These are phyloP conservation scores for Odonthalia washingtoniensis DNA, from an alignment of 31 red algal species.

Conservation along the genomic window DNA sequence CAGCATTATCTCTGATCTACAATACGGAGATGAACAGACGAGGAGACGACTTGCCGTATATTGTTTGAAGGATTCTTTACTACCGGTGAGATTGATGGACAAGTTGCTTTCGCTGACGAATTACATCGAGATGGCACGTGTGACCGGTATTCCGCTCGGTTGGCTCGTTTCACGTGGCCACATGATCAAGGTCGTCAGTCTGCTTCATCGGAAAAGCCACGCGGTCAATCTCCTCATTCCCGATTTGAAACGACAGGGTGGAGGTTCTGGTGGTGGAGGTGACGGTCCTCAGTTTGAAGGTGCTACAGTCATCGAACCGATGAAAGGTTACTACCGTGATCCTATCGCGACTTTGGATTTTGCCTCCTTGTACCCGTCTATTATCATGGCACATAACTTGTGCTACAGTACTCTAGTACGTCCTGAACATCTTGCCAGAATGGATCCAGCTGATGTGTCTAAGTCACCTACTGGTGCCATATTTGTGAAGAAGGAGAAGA, in stretches of 20 bases:
- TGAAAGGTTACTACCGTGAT: constrained; percentile 88
- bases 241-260: constrained; percentile 60
- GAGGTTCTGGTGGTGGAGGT: constrained; percentile 39
- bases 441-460: constrained; percentile 78
- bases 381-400: constrained; percentile 99
- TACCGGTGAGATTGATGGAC: constrained; percentile 97
- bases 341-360: constrained; percentile 99
- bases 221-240: constrained; percentile 84
- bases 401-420: constrained; percentile 97
- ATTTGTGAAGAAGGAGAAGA: constrained; percentile 88
- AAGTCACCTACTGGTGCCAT: constrained; percentile 76
- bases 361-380: constrained; percentile 99
- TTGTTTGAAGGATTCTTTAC: constrained; percentile 97
- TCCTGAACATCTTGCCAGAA: constrained; percentile 53
- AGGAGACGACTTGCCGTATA: constrained; percentile 94
- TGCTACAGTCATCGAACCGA: constrained; percentile 98
- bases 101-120: constrained; percentile 95
- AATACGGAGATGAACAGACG: constrained; percentile 91
- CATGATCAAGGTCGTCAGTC: constrained; percentile 98
- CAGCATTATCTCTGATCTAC: constrained; percentile 96
- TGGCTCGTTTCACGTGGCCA: constrained; percentile 96
- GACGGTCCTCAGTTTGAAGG: constrained; percentile 91
- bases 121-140: constrained; percentile 99
- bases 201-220: constrained; percentile 95
- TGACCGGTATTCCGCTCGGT: constrained; percentile 95